A percentile compares a stretch with the other conserved stretches of the same genome.
Conservation (phyloP, 2,329 filamentous ascomycete species). For the Nigrospora osmanthi region DNA sequence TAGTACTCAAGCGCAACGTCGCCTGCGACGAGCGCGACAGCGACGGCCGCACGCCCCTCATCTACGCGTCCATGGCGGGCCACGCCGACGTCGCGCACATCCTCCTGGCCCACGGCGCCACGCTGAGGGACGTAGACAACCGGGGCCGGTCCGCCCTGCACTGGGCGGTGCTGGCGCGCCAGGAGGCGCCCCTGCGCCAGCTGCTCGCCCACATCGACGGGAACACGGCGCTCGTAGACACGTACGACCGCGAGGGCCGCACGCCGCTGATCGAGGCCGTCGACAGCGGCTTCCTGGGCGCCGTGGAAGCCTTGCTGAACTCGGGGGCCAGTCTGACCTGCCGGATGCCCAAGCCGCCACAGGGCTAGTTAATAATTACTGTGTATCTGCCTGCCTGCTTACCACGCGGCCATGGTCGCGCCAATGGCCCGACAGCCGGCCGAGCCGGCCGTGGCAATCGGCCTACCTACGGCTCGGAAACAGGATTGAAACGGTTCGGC, state of each 20-base stretch:
- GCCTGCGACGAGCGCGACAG: slow-evolving; percentile 12
- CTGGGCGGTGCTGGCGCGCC: slow-evolving; percentile 9
- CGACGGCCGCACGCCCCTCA: slow-evolving; percentile 12
- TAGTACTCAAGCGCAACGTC: slow-evolving; percentile 8
- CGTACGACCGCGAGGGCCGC: slow-evolving; percentile 9
- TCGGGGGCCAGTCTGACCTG: slow-evolving; percentile 6
- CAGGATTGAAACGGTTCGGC: too few species aligned
- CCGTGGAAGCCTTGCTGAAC: slow-evolving; percentile 8
- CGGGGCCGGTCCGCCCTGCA: slow-evolving; percentile 9
- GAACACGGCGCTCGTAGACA: slow-evolving; percentile 4
- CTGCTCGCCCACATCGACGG: slow-evolving; percentile 3
- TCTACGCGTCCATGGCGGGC: slow-evolving; percentile 8
- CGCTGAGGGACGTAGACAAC: slow-evolving; percentile 2
- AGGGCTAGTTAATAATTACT: too few species aligned
- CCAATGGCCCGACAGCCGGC: too few species aligned
- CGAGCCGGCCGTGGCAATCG: too few species aligned
- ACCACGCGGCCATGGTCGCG: too few species aligned
- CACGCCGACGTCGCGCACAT: slow-evolving; percentile 7
- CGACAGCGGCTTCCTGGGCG: slow-evolving; percentile 8
- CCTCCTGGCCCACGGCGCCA: slow-evolving; percentile 8
- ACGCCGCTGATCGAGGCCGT: slow-evolving; percentile 13
- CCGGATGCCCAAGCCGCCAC: too few species aligned
- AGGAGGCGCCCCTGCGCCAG: slow-evolving; percentile 6
- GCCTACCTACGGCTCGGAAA: too few species aligned
- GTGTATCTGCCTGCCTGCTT: too few species aligned